phyloP scores from a whole-genome alignment of 140 eudicot species.

The Erigeron philadelphicus region DNA sequence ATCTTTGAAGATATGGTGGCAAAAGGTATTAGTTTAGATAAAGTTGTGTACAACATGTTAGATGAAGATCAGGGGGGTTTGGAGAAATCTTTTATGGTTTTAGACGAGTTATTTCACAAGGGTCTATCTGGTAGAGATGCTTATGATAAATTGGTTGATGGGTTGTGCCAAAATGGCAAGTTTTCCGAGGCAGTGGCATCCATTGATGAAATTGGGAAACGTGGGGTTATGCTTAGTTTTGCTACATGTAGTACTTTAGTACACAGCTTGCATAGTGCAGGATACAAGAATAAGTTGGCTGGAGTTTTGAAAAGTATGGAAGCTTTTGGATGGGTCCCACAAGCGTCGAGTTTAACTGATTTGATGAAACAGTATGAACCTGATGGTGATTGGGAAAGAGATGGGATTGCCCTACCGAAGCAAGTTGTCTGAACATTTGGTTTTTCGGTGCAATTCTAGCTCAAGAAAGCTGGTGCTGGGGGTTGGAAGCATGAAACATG shows the following conservation, averaged over 20 bases:
- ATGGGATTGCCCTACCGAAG: constrained; percentile 16
- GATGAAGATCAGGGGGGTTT: constrained; percentile 53
- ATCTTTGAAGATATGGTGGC: constrained; percentile 58
- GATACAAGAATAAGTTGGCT: constrained; percentile 44
- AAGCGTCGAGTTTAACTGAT: constrained; percentile 39
- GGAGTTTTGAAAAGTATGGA: constrained; percentile 52
- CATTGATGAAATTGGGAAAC: constrained; percentile 56
- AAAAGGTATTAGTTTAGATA: constrained; percentile 72
- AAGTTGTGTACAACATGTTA: constrained; percentile 43
- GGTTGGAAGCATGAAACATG: constrained; percentile 8
- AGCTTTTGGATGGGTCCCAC: constrained; percentile 65
- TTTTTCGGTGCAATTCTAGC: constrained; percentile 27
- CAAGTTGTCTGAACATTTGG: constrained; percentile 38
- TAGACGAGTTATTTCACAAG: constrained; percentile 47
- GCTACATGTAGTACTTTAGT: constrained; percentile 49
- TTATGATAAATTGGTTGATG: constrained; percentile 43
- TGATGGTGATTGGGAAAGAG: constrained; percentile 31
- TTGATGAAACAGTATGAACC: constrained; percentile 28
- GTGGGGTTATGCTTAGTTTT: constrained; percentile 57
- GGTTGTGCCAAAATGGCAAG: constrained; percentile 44
- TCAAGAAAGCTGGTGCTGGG: constrained; percentile 19
- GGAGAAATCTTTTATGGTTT: constrained; percentile 46
- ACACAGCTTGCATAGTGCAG: constrained; percentile 42
- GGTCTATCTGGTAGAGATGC: constrained; percentile 43
- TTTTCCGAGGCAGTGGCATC: constrained; percentile 38